Base-by-base conservation (phyloP, 1,139 yeast genomes). In the Yamadazyma mexicana region DNA sequence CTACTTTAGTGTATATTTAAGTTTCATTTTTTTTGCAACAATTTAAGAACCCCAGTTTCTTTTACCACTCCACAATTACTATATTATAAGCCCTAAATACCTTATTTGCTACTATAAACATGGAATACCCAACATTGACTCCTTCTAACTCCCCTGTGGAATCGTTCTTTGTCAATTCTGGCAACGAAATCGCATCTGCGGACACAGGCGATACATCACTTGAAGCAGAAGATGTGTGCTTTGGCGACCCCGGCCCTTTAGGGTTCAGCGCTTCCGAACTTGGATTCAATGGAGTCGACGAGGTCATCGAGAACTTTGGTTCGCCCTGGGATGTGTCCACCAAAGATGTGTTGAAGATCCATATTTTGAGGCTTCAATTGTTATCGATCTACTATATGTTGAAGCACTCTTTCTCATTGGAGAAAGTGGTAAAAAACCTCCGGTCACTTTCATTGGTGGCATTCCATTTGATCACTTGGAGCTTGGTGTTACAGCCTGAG, bases 271-370 rank as follows among this genome's bases (percentile, higher is more conserved):
- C 40, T 2, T 12, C 18, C 11, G 24, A 20, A 5, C 22, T 42
- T 11, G 45, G 43, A 4, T 42, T 42, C 30, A 16, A 29, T 22
- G 27, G 32, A 8, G 25, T 30, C 5, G 5, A 35, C 12, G 29
- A 27, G 5, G 24, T 38, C 8, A 34, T 33, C 7, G 27, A 43
- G 5, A 28, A 15, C 5, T 4, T 28, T 4, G 31, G 20, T 8
- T 16, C 5, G 6, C 11, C 17, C 3, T 11, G 3, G 18, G 48
- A 45, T 8, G 37, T 50, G n/a, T 40, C 48, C 8, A 59, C 65
- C 7, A 40, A 39, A n/a, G 52, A 48, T 16, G 23, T 60, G 2
- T 44, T 60, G 20, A 47, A 44, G 31, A 48, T 48, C 14, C 65
- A 61, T 43, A 11, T 58, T 1, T 39, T 39, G 14, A 44, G 59